Evolutionary conservation across 495 filamentous ascomycete genomes (phyloP).

Genomic region (Podospora pseudoanserina): DNA sequence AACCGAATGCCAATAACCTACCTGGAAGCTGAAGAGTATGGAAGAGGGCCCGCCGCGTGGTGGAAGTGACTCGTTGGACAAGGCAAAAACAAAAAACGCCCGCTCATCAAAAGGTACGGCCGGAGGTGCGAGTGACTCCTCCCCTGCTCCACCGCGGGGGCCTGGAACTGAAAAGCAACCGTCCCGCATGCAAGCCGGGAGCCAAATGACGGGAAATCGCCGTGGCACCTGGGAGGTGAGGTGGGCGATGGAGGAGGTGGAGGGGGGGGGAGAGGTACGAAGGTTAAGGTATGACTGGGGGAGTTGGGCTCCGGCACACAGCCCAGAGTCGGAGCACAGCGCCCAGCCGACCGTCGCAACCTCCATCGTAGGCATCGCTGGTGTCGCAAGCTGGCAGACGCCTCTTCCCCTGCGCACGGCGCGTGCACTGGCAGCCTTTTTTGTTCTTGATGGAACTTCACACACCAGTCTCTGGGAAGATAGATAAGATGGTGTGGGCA

Average conservation of each 20-base stretch:
- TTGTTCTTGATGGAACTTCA: background rate
- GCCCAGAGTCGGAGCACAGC: background rate
- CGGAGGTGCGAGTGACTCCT: background rate
- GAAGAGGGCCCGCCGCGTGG: too few species aligned
- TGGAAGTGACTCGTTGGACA: background rate
- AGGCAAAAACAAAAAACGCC: background rate
- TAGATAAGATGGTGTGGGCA: background rate
- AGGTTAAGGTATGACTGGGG: background rate
- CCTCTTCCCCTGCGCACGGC: background rate
- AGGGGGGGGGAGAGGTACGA: background rate
- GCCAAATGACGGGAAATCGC: slow-evolving; percentile 2
- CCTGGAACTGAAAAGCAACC: background rate
- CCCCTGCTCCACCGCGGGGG: background rate
- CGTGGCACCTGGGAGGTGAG: background rate
- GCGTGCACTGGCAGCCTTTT: background rate
- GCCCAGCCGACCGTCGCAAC: background rate
- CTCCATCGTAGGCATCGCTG: background rate
- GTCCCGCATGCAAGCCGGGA: slow-evolving; percentile 5
- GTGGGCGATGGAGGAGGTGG: too few species aligned
- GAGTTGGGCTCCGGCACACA: background rate
- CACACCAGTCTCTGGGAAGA: too few species aligned
- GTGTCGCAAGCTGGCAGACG: background rate
- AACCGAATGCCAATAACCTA: too few species aligned
- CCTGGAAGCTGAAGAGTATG: too few species aligned
- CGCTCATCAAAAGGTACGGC: background rate